These are phyloP conservation scores for Aspergillus persii DNA, from an alignment of 2,329 filamentous ascomycete species.

Conservation along the genomic window DNA sequence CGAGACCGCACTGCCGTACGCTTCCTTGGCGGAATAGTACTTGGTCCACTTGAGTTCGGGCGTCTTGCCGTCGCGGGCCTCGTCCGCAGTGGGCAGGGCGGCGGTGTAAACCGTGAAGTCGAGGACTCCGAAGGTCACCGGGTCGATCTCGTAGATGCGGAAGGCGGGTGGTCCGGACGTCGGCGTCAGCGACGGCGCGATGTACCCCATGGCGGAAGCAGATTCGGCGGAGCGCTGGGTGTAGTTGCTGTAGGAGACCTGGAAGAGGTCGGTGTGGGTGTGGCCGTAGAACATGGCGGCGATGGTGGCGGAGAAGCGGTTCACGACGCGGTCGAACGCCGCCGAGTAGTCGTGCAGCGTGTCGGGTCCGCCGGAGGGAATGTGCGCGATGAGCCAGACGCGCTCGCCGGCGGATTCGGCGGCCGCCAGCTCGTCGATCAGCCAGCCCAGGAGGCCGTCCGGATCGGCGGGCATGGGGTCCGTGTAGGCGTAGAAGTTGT, in stretches of 20 bases:
- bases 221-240: constrained; percentile 38
- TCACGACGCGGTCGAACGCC: constrained; percentile 54
- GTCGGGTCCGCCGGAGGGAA: constrained; percentile 52
- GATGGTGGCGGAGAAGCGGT: constrained; percentile 55
- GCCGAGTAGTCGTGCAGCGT: constrained; percentile 54
- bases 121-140: constrained; percentile 55
- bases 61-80: background rate
- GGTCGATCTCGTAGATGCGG: constrained; percentile 59
- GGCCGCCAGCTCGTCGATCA: constrained; percentile 52
- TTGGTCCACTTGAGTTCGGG: constrained; percentile 49
- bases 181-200: constrained; percentile 55
- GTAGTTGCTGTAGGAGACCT: constrained; percentile 55
- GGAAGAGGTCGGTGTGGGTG: constrained; percentile 58
- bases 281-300: constrained; percentile 58
- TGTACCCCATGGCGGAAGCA: constrained; percentile 53
- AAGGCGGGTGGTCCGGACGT: constrained; percentile 57
- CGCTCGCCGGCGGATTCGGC: constrained; percentile 54
- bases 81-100: constrained; percentile 41
- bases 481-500: constrained; percentile 58
- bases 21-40: constrained; percentile 57
- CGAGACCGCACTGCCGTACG: constrained; percentile 49
- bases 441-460: constrained; percentile 53
- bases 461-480: constrained; percentile 53
- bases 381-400: constrained; percentile 59
- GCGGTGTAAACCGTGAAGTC: constrained; percentile 56